Evolutionary conservation across 371 early-diverging fungal genomes (phyloP).

Genomic region (Phascolomyces articulosus): DNA sequence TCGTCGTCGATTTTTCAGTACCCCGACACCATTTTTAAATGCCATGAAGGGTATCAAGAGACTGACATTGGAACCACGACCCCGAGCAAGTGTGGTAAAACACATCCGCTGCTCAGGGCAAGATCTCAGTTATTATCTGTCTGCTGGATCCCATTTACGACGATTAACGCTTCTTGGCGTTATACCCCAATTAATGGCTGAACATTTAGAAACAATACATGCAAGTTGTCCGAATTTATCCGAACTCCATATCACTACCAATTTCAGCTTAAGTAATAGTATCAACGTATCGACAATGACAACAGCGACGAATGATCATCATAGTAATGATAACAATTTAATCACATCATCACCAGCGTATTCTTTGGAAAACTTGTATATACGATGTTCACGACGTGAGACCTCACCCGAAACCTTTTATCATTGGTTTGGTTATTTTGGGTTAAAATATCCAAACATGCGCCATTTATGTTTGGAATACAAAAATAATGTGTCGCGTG

Average conservation of each 20-base stretch:
- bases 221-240: neutral
- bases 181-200: neutral
- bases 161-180: neutral
- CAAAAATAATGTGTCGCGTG: neutral
- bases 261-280: neutral
- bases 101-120: neutral
- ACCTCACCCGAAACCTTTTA: neutral
- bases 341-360: neutral
- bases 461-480: constrained; percentile 1
- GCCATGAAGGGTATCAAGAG: neutral
- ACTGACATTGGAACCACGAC: neutral
- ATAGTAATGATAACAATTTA: neutral
- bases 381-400: neutral
- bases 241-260: neutral
- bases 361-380: neutral
- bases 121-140: neutral
- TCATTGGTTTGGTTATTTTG: neutral
- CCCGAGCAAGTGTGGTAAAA: neutral
- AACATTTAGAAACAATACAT: neutral
- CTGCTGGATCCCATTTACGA: neutral
- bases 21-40: neutral
- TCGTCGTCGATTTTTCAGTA: neutral
- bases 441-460: neutral
- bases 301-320: neutral
- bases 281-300: neutral